Base-by-base conservation (phyloP, 2,329 filamentous ascomycete genomes). In the Nemania abortiva region DNA sequence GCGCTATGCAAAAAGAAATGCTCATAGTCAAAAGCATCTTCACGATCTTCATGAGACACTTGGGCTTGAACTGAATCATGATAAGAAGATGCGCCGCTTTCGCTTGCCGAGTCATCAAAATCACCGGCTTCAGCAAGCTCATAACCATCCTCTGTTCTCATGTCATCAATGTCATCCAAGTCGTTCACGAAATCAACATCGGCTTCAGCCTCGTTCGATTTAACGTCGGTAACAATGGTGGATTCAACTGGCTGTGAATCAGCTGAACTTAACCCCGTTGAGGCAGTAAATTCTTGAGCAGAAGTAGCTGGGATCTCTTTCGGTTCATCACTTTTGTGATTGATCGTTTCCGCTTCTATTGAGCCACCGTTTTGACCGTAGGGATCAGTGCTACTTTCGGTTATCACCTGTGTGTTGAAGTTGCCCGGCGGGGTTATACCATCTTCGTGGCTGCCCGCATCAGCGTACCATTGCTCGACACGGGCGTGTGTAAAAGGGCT, bases 21-120 rank as follows among this genome's bases (percentile, higher is more conserved):
- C 79, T 97, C 93, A 71, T 98, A 98, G 79, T 98, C 95, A 76
- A 98, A 98, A 0, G 95, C 95, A 79, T 98, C 95, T 73, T 95
- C 91, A 22, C 95, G 92, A 79, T 98, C 94, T 81, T 98, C 95
- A 76, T 98, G 95, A 0, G 94, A 93, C 6, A 92, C 82, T 9
- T 87, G 86, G 60, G 88, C 85, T 63, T 88, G 84, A 56, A 85
- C 79, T 0, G 86, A 83, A 73, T 90, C 89, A 74, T 91, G 88
- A 74, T 92, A 90, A 6, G 90, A 82, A 13, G 88, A 88, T 62
- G 89, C 86, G 74, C 88, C 84, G 71, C 90, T 89, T 74, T 93
- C 90, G 74, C 90, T 91, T 24, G 84, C 84, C 2, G 61, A 59
- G 4, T 77, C 77, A 47, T 78, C 76, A 56, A 79, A 78, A 7